Conservation (phyloP, 78 protist genomes). For the Chrysochromulina tobinii region DNA sequence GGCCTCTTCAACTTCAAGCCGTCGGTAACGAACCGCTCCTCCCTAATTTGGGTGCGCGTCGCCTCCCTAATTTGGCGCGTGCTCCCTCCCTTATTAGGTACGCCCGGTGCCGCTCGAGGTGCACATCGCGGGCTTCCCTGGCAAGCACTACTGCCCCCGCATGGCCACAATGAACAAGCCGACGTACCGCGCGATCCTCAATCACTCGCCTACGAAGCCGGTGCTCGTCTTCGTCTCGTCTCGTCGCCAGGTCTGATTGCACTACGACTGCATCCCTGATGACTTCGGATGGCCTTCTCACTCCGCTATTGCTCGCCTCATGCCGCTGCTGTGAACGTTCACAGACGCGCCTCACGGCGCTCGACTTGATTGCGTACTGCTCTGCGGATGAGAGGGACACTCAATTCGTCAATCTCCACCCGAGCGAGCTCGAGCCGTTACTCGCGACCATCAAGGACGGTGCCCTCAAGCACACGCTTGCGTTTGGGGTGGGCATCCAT, state of each 20-base stretch:
- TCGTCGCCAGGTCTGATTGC: slow-evolving; percentile 66
- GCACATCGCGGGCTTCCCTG: slow-evolving; percentile 86
- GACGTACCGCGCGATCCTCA: slow-evolving; percentile 58
- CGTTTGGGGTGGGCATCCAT: slow-evolving; percentile 98
- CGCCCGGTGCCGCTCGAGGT: slow-evolving; percentile 96
- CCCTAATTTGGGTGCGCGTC: no score
- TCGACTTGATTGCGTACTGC: slow-evolving; percentile 55
- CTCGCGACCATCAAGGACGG: slow-evolving; percentile 60
- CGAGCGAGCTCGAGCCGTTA: slow-evolving; percentile 44
- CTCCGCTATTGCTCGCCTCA: no score
- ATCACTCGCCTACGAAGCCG: slow-evolving; percentile 42
- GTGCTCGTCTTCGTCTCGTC: slow-evolving; percentile 93
- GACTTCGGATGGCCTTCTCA: background rate
- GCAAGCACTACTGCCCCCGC: slow-evolving; percentile 99
- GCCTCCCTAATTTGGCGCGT: no score
- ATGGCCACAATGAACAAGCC: slow-evolving; percentile 99
- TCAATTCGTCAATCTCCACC: slow-evolving; percentile 60
- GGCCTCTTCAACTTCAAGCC: slow-evolving; percentile 93
- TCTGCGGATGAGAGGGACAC: slow-evolving; percentile 69
- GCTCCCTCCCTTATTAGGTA: slow-evolving; percentile 35
- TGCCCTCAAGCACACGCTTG: slow-evolving; percentile 74
- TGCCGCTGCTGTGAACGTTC: no score
- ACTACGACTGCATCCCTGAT: background rate
- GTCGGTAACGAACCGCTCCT: background rate
- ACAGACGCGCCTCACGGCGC: slow-evolving; percentile 98